Base-by-base conservation (phyloP, 352 stramenopile genomes). In the Phytophthora sansomeana region DNA sequence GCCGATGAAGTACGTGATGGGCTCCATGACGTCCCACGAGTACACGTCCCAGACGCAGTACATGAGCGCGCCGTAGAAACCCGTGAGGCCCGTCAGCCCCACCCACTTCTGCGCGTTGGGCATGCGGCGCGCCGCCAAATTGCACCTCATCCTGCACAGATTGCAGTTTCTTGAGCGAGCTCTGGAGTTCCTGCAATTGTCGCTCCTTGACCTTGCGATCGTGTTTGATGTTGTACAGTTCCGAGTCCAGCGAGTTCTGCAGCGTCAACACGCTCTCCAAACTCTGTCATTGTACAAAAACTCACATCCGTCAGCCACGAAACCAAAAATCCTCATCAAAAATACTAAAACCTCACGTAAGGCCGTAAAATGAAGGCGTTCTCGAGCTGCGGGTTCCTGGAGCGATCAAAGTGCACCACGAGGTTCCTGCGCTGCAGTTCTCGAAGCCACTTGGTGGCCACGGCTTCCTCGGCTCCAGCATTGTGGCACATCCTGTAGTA, bases 11-110 rank as follows among this genome's bases (percentile, higher is more conserved):
- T 96, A 96, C 67, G 88, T 94, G 58, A 96, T 93, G 19, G 88
- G 88, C 66, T 96, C 88, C 88, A 96, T 96, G 49, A 96, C 81
- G 59, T 96, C 88, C 88, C 88, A 96, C 52, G 86, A 95, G 61
- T 95, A 95, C 30, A 95, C 86, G 36, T 95, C 81, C 86, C 86
- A 95, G 43, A 95, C 86, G 21, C 80, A 79, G 70, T 93, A 95
- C 81, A 91, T 91, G 43, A 93, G 68, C 21, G 69, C 63, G 17
- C 81, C 77, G 69, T 94, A 94, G 65, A 94, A 85, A 10, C 71
- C 68, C 21, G 82, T 86, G 62, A 94, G 74, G 3, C 78, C 78
- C 21, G 78, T 83, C 28, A 91, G 69, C 24, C 67, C 80, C 26
- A 87, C 50, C 81, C 84, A 94, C 56, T 94, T 94, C 47, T 89